phyloP scores from a whole-genome alignment of 495 filamentous ascomycete genomes.

The Aspergillus taichungensis region DNA sequence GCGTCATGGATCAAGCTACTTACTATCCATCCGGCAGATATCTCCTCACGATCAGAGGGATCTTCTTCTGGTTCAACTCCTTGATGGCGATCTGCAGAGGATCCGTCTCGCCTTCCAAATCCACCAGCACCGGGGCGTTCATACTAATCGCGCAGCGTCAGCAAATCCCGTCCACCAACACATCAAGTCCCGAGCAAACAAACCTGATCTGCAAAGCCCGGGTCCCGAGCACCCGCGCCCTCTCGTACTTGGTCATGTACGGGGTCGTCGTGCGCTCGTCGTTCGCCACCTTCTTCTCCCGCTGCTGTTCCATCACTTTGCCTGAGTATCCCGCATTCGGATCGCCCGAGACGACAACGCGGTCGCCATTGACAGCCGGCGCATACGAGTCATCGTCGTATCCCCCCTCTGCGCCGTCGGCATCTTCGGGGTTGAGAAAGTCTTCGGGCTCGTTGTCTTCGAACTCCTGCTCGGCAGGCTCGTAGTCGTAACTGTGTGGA shows the following conservation, averaged over 20 bases:
- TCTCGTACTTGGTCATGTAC: constrained; percentile 99
- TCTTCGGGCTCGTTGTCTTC: constrained; percentile 59
- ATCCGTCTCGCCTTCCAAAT: constrained; percentile 95
- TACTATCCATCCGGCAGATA: constrained; percentile 97
- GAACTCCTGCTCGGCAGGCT: constrained; percentile 50
- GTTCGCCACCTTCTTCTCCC: constrained; percentile 83
- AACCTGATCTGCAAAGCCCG: constrained; percentile 94
- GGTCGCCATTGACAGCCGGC: constrained; percentile 39
- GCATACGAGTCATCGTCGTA: constrained; percentile 45
- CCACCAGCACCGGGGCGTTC: constrained; percentile 95
- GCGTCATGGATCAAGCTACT: constrained; percentile 27
- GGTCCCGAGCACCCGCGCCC: constrained; percentile 84
- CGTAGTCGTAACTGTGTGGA: constrained; percentile 41
- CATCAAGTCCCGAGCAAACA: constrained; percentile 17
- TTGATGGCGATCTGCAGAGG: constrained; percentile 95
- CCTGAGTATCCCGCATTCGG: constrained; percentile 53
- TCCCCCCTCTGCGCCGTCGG: constrained; percentile 32
- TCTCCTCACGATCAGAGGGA: constrained; percentile 85
- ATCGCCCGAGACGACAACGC: constrained; percentile 66
- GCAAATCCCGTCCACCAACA: neutral
- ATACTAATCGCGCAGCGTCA: constrained; percentile 49
- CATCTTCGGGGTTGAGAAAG: constrained; percentile 38
- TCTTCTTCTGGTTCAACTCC: constrained; percentile 96
- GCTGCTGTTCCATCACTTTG: constrained; percentile 51
- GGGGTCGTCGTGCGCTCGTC: constrained; percentile 88